Percentiles rank a stretch among this genome's conserved stretches.
phyloP scores from a whole-genome alignment of 148 eudicot species.

The Oxyria digyna region DNA sequence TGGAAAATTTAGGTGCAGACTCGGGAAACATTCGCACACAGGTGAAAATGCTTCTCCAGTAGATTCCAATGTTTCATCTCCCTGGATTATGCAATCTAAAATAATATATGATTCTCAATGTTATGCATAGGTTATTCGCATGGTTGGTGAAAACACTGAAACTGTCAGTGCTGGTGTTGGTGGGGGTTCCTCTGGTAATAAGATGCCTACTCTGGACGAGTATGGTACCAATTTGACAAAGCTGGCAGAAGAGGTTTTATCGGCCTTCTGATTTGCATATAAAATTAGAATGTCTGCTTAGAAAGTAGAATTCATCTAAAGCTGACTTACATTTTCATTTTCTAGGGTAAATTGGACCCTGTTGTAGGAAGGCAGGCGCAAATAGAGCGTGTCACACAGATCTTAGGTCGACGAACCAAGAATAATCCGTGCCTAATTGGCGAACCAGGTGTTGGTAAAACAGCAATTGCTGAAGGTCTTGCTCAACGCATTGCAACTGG shows the following conservation, averaged over 20 bases:
- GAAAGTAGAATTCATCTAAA: not conserved
- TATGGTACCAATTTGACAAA: constrained; percentile 94
- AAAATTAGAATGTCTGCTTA: not conserved
- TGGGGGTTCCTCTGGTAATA: constrained; percentile 64
- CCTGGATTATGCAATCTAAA: not conserved
- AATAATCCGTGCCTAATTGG: constrained; percentile 96
- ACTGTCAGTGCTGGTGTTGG: constrained; percentile 92
- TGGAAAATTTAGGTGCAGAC: constrained; percentile 88
- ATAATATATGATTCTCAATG: not conserved
- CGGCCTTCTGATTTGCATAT: not conserved
- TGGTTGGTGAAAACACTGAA: constrained; percentile 96
- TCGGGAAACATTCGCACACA: constrained; percentile 78
- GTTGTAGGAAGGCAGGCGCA: constrained; percentile 89
- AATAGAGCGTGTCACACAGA: constrained; percentile 95
- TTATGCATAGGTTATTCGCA: constrained; percentile 55
- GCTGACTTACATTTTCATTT: not conserved
- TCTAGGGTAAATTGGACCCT: constrained; percentile 86
- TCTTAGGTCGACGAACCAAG: constrained; percentile 83
- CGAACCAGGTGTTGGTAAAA: constrained; percentile 97
- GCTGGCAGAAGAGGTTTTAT: constrained; percentile 79
- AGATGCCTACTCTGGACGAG: constrained; percentile 89
- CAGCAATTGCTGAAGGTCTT: constrained; percentile 96
- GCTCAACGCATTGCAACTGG: constrained; percentile 84
- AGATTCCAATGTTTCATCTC: not conserved
- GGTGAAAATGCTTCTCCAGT: constrained; percentile 21